Base-by-base conservation (phyloP, 106 monocot genomes). In the Amphibolis antarctica region DNA sequence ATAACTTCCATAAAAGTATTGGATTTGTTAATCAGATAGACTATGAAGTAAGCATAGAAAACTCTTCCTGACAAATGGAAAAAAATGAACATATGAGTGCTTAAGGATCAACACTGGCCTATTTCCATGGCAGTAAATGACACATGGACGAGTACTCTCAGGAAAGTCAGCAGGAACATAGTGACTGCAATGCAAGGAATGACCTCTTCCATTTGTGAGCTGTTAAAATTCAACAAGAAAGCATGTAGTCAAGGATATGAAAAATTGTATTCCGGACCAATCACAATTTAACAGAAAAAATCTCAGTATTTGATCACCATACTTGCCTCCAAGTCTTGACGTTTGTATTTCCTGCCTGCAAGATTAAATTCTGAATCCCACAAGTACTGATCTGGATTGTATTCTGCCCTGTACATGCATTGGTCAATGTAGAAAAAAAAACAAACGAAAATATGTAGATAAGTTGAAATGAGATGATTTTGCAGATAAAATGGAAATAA, bases 311-410 rank as follows among this genome's bases (percentile, higher is more conserved):
- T 65, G 51, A 65, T 90, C 57, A 75, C 79, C 80, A 55, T 86
- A 96, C 96, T 96, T 96, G 96, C 96, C 96, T 96, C 90, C 77
- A 96, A 80, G 71, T 96, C 96, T 74, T 80, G 75, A 20, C 96
- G 83, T 77, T 85, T 86, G 78, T 78, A 96, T 78, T 96, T 90
- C 68, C 96, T 84, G 65, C 96, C 84, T 28, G 90, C 96, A 71
- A 96, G 82, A 66, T 84, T 86, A 76, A 96, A 96, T 70, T 96
- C 96, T 46, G 84, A 65, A 66, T 96, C 96, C 96, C 96, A 90
- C 75, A 96, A 74, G 71, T 86, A 90, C 46, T 96, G 86, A 28
- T 96, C 90, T 48, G 90, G 89, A 75, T 80, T 89, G 70, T 96
- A 96, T 31, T 96, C 86, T 28, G 90, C 96, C 82, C 96, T 96